These are phyloP conservation scores for Potentilla sterilis DNA, from an alignment of 306 rosid genomes.

Conservation along the genomic window DNA sequence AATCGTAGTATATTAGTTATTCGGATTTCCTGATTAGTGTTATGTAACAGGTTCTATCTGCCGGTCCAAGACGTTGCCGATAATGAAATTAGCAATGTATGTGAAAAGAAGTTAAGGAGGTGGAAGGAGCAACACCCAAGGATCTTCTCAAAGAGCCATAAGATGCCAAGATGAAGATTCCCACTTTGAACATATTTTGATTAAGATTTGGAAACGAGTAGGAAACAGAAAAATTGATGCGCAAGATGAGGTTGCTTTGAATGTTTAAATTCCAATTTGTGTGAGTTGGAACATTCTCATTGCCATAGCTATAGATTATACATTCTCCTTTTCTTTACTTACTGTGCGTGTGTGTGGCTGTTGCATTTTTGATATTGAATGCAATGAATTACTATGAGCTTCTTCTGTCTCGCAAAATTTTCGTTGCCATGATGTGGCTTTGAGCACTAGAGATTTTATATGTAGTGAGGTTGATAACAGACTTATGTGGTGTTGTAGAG, in stretches of 20 bases:
- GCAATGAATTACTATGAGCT: background rate
- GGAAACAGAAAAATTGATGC: slow-evolving; percentile 40
- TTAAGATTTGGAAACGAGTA: background rate
- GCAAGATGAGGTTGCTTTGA: slow-evolving; percentile 40
- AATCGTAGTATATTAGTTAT: too few relatives aligned
- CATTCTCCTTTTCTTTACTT: background rate
- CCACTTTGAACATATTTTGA: too few relatives aligned
- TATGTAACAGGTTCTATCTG: too few relatives aligned
- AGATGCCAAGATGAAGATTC: too few relatives aligned
- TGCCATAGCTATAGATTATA: background rate
- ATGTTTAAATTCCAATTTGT: slow-evolving; percentile 18
- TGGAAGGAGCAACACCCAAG: too few relatives aligned
- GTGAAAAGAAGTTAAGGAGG: too few relatives aligned
- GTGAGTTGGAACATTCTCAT: background rate
- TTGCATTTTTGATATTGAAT: background rate
- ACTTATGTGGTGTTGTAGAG: background rate
- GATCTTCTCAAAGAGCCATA: too few relatives aligned
- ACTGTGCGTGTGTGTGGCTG: background rate
- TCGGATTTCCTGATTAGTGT: too few relatives aligned
- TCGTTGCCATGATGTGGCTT: background rate
- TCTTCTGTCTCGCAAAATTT: background rate
- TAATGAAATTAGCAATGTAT: too few relatives aligned
- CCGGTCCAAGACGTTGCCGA: too few relatives aligned
- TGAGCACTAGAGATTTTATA: background rate
- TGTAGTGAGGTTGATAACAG: background rate